Conservation (phyloP, 352 stramenopile genomes). For the Phytopythium helicoides region DNA sequence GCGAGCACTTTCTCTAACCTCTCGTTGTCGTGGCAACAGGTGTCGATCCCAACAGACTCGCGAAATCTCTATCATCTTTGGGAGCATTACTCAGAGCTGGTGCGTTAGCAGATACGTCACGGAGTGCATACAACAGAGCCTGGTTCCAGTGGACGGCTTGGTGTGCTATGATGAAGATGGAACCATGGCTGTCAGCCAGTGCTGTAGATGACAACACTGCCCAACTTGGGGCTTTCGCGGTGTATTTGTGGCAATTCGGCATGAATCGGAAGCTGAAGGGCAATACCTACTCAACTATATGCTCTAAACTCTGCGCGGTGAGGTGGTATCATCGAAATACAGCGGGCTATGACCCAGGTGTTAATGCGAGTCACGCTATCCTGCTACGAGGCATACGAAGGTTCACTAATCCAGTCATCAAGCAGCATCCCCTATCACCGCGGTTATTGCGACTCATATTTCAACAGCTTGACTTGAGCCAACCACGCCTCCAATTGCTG, state of each 20-base stretch:
- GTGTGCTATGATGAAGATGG: constrained; percentile 10
- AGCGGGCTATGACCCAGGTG: constrained; percentile 13
- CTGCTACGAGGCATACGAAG: constrained; percentile 9
- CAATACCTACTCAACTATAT: constrained; percentile 17
- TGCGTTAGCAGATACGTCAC: constrained; percentile 9
- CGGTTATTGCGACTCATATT: constrained; percentile 6
- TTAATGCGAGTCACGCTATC: constrained; percentile 10
- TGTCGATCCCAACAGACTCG: constrained; percentile 8
- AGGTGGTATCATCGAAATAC: constrained; percentile 14
- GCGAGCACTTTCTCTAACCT: constrained; percentile 9
- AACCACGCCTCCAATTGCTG: constrained; percentile 9
- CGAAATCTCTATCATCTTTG: constrained; percentile 16
- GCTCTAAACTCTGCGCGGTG: constrained; percentile 9
- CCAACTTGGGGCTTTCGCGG: constrained; percentile 11
- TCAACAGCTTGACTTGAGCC: constrained; percentile 2
- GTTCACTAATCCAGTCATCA: constrained; percentile 12
- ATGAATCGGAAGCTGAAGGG: constrained; percentile 10
- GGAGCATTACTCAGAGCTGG: constrained; percentile 10
- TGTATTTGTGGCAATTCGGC: constrained; percentile 13
- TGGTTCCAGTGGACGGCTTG: constrained; percentile 10
- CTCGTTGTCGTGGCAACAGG: constrained; percentile 8
- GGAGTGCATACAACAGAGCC: constrained; percentile 4
- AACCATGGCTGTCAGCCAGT: not conserved
- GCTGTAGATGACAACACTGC: constrained; percentile 7
- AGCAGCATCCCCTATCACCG: constrained; percentile 14